A percentile compares a stretch with the other conserved stretches of the same genome.
Conservation (phyloP, 805 yeast species). For the Candida nemodendra region DNA sequence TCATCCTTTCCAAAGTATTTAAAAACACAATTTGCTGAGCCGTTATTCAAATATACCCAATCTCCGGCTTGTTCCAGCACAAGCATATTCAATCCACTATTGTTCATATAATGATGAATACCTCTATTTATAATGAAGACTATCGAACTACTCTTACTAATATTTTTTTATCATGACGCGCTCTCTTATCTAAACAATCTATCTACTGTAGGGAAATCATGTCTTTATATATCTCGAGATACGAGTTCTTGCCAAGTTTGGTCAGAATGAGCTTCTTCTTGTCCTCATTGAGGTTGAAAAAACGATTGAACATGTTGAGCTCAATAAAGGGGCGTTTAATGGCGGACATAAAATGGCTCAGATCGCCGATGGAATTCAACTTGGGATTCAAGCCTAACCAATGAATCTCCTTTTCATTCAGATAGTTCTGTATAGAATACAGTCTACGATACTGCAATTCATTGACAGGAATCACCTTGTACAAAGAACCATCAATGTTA, state of each 20-base stretch:
- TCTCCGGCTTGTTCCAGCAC: slow-evolving; percentile 21
- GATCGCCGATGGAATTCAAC: slow-evolving; percentile 52
- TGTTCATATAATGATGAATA: neutral
- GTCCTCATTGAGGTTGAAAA: slow-evolving; percentile 55
- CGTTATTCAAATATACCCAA: slow-evolving; percentile 46
- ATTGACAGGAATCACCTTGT: slow-evolving; percentile 66
- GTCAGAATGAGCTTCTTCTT: slow-evolving; percentile 51
- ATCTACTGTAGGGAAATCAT: slow-evolving; percentile 35
- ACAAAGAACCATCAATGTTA: slow-evolving; percentile 76
- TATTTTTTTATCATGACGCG: neutral
- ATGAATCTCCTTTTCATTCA: slow-evolving; percentile 73
- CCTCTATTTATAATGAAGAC: neutral
- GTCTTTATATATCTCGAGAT: slow-evolving; percentile 67
- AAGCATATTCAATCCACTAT: too few species aligned
- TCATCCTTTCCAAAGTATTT: slow-evolving; percentile 37
- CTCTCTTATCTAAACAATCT: too few species aligned
- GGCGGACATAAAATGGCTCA: slow-evolving; percentile 33
- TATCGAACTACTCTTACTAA: too few species aligned
- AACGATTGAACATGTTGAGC: slow-evolving; percentile 53
- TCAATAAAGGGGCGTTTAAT: slow-evolving; percentile 66
- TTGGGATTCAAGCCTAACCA: slow-evolving; percentile 80
- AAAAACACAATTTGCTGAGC: slow-evolving; percentile 50
- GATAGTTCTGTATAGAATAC: slow-evolving; percentile 83
- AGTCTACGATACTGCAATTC: slow-evolving; percentile 79
- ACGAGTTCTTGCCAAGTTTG: slow-evolving; percentile 57